Base-by-base conservation (phyloP, 2,329 filamentous ascomycete genomes). In the Xylaria digitata region DNA sequence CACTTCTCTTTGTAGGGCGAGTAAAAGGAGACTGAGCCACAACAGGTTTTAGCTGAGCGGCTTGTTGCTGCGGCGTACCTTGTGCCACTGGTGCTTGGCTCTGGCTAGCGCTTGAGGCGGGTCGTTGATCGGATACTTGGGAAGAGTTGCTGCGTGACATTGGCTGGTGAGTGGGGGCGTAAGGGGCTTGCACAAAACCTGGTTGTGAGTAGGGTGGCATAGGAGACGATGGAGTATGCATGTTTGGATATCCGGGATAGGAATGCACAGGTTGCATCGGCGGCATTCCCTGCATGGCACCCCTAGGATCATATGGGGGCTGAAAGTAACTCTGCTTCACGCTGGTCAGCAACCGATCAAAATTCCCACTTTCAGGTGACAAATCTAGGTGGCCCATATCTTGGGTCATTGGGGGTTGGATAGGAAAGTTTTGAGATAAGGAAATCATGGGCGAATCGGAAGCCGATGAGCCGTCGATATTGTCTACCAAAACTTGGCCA, bases 101-200 rank as follows among this genome's bases (percentile, higher is more conserved):
- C 77, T 88, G 92, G 81, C 77, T 89, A 78, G 83, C 92, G 80
- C 92, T 92, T 30, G 90, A 85, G 43, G 86, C 86, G 74, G 80
- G 84, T 54, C 87, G 82, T 74, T 89, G 67, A 49, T 69, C 86
- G n/a, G 92, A 92, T 63, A 91, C 86, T 79, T 96, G 92, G 1
- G 93, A 96, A 1, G 91, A 72, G 19, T 67, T 88, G 67, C 89
- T 94, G 73, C 94, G 90, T 1, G 94, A 96, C 91, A 97, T 94
- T 83, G 90, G 85, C 78, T 91, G 87, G 68, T 87, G 73, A 43
- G 76, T 75, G 49, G 75, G 75, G 34, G 75, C 73, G n/a, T 78
- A 78, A 75, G 81, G 75, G 74, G 80, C 55, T 75, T 80, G 70
- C 75, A 76, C 80, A 65, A 82, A 86, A 21, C 57, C n/a, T 6